Percentiles rank a stretch among this genome's conserved stretches.
Conservation (phyloP, 805 yeast species). For the Ogataea saltuana region DNA sequence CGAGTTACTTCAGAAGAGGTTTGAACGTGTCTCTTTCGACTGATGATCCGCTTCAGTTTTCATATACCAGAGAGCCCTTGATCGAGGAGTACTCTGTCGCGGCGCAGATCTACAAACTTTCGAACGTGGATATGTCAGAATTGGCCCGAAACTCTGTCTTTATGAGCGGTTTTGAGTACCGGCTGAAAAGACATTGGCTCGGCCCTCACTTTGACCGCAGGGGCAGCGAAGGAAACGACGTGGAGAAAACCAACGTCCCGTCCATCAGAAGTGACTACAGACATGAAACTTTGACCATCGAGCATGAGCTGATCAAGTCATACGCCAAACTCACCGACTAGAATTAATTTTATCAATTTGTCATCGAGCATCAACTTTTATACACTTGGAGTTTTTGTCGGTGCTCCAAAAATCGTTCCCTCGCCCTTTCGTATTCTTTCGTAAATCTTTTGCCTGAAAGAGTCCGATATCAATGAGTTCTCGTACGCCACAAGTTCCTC, state of each 20-base stretch:
- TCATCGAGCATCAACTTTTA: background rate
- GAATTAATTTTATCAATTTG: background rate
- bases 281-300: slow-evolving; percentile 73
- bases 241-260: slow-evolving; percentile 95
- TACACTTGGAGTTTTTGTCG: slow-evolving; percentile 5
- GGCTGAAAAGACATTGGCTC: slow-evolving; percentile 88
- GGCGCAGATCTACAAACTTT: slow-evolving; percentile 92
- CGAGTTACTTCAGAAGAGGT: slow-evolving; percentile 87
- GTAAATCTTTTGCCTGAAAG: slow-evolving; percentile 24
- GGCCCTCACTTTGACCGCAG: slow-evolving; percentile 60
- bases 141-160: slow-evolving; percentile 88
- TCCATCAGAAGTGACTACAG: slow-evolving; percentile 82
- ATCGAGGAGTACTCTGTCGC: slow-evolving; percentile 98
- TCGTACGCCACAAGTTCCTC: slow-evolving; percentile 31
- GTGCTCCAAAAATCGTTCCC: slow-evolving; percentile 28
- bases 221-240: slow-evolving; percentile 81
- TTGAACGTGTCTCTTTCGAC: slow-evolving; percentile 92
- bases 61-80: slow-evolving; percentile 94
- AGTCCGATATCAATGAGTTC: slow-evolving; percentile 25
- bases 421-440: slow-evolving; percentile 33
- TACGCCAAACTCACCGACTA: slow-evolving; percentile 40
- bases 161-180: slow-evolving; percentile 92
- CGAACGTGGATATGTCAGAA: slow-evolving; percentile 97
- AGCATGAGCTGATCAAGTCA: slow-evolving; percentile 64
- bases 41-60: slow-evolving; percentile 96